phyloP scores from a whole-genome alignment of 495 filamentous ascomycete genomes.

The Oidiodendron maius region DNA sequence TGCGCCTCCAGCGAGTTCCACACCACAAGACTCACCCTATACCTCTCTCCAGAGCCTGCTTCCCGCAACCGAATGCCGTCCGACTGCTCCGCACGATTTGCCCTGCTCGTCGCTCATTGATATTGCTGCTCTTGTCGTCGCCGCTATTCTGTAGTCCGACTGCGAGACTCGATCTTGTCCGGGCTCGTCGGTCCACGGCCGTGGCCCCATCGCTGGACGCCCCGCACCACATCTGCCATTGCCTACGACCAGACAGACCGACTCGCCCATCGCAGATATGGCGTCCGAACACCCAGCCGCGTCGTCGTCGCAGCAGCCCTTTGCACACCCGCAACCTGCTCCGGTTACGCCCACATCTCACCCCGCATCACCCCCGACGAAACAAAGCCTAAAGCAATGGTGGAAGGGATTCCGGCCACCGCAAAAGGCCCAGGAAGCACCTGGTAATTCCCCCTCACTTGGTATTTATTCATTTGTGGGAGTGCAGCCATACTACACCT shows the following conservation, averaged over 20 bases:
- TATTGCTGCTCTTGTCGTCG: too few species aligned
- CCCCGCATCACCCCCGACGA: conserved; percentile 61
- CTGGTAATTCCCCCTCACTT: conserved; percentile 14
- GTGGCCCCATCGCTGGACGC: background rate
- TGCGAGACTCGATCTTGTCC: background rate
- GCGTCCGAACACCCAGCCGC: conserved; percentile 12
- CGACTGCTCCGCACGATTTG: too few species aligned
- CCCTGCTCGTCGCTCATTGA: too few species aligned
- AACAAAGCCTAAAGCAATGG: conserved; percentile 76
- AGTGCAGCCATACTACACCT: background rate
- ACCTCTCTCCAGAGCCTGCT: background rate
- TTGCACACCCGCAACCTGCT: conserved; percentile 19
- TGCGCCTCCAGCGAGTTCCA: conserved; percentile 2
- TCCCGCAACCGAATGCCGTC: background rate
- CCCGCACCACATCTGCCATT: too few species aligned
- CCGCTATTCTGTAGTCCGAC: too few species aligned
- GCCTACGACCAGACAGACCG: too few species aligned
- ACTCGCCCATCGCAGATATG: conserved; percentile 7
- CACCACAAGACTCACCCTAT: background rate
- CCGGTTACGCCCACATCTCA: conserved; percentile 5
- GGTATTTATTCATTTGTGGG: background rate
- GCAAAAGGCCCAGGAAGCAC: conserved; percentile 12
- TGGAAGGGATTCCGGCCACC: conserved; percentile 67
- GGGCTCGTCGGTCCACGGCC: conserved; percentile 12
- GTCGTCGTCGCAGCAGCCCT: conserved; percentile 21